Evolutionary conservation across 345 rosid genomes (phyloP).

Genomic region (Brassica carinata): DNA sequence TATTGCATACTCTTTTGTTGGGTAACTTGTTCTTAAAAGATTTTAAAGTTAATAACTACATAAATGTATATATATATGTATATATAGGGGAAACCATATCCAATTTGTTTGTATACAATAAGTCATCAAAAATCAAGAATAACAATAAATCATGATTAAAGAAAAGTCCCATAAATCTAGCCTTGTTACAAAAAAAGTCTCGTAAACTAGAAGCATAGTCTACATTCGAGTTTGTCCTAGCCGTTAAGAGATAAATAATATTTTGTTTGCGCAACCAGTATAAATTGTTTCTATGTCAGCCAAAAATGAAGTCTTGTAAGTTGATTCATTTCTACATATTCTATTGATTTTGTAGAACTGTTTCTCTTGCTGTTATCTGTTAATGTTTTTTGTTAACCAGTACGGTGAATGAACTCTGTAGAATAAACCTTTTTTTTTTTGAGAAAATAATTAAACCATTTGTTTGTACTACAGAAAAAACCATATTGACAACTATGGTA

Average conservation of each 20-base stretch:
- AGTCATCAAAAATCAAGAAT: neutral
- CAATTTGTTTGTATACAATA: neutral
- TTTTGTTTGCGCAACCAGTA: neutral
- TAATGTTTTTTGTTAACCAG: neutral
- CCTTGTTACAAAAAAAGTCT: neutral
- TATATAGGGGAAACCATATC: neutral
- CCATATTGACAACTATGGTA: neutral
- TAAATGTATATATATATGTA: neutral
- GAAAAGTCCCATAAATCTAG: neutral
- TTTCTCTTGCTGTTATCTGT: neutral
- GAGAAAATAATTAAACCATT: neutral
- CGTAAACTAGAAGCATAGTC: neutral
- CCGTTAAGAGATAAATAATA: neutral
- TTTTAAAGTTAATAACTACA: neutral
- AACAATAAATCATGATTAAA: neutral
- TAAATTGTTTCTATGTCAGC: neutral
- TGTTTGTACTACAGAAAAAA: neutral
- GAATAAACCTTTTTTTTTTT: neutral
- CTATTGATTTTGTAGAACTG: neutral
- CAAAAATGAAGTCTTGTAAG: neutral
- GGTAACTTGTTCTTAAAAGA: neutral
- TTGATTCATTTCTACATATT: neutral
- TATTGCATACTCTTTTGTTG: constrained; percentile 16
- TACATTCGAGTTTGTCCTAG: neutral
- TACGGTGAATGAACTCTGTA: neutral